These are phyloP conservation scores for Scheffersomyces cryptocercus DNA, from an alignment of 1,139 yeast genomes.

Conservation along the genomic window DNA sequence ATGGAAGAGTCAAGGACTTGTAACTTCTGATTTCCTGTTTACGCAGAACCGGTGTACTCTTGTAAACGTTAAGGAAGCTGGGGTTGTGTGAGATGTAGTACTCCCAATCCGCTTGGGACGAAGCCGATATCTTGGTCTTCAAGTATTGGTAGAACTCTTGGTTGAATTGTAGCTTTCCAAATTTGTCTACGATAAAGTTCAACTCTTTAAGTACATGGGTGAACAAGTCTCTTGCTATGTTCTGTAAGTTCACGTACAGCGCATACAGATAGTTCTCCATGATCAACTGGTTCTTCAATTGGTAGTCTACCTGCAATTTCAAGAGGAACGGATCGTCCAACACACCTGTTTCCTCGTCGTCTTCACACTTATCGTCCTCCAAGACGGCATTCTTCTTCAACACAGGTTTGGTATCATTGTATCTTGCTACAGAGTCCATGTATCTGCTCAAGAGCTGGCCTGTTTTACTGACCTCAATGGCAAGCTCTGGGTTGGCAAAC, in stretches of 20 bases:
- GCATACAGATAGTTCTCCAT: slow-evolving; percentile 49
- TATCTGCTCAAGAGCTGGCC: slow-evolving; percentile 37
- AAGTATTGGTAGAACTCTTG: slow-evolving; percentile 23
- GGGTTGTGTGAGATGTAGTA: slow-evolving; percentile 37
- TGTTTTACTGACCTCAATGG: slow-evolving; percentile 42
- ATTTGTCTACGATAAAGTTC: slow-evolving; percentile 31
- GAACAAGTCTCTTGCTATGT: slow-evolving; percentile 43
- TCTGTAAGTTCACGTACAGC: slow-evolving; percentile 44
- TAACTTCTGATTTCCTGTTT: slow-evolving; percentile 35
- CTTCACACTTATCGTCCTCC: slow-evolving; percentile 17
- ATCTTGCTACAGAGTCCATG: slow-evolving; percentile 35
- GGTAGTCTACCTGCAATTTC: slow-evolving; percentile 43
- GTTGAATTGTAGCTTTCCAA: slow-evolving; percentile 30
- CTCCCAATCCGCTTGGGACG: slow-evolving; percentile 40
- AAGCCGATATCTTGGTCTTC: slow-evolving; percentile 21
- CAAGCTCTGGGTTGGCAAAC: slow-evolving; percentile 39
- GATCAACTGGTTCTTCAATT: slow-evolving; percentile 43
- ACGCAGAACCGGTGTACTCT: slow-evolving; percentile 22
- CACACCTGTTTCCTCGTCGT: slow-evolving; percentile 23
- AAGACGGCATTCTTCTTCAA: slow-evolving; percentile 21
- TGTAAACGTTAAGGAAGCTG: slow-evolving; percentile 37
- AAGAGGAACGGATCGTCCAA: slow-evolving; percentile 47
- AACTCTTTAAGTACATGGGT: slow-evolving; percentile 43
- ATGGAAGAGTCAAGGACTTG: slow-evolving; percentile 34
- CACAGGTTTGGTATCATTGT: slow-evolving; percentile 30